A percentile compares a stretch with the other conserved stretches of the same genome.
Evolutionary conservation across 2,329 filamentous ascomycete genomes (phyloP).

Genomic region (Harringtonia aguacate): DNA sequence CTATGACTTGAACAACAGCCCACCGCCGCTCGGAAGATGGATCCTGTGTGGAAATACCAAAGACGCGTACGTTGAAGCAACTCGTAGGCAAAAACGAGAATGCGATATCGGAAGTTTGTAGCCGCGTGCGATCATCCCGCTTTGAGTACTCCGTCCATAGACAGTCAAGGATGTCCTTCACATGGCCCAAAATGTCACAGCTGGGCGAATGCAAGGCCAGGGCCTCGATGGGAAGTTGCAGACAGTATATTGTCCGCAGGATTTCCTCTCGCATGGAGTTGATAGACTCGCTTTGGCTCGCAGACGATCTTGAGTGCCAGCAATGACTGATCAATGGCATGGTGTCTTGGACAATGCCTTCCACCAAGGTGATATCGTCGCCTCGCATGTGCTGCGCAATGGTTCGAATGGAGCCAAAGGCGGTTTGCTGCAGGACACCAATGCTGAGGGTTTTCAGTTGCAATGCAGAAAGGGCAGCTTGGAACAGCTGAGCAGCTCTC

Average conservation of each 20-base stretch:
- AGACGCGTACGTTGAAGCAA: conserved; percentile 36
- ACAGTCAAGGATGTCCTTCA: conserved; percentile 58
- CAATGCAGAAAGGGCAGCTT: conserved; percentile 49
- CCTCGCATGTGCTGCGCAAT: conserved; percentile 55
- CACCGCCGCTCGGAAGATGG: conserved; percentile 47
- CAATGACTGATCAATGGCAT: conserved; percentile 63
- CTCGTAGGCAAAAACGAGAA: conserved; percentile 38
- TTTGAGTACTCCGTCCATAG: conserved; percentile 72
- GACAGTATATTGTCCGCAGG: conserved; percentile 58
- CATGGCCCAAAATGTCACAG: conserved; percentile 26
- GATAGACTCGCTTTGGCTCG: conserved; percentile 38
- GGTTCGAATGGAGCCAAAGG: conserved; percentile 66
- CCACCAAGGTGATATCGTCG: conserved; percentile 56
- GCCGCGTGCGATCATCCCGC: conserved; percentile 56
- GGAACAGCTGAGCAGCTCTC: conserved; percentile 44
- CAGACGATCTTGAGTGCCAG: conserved; percentile 62
- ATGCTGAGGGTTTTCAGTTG: conserved; percentile 45
- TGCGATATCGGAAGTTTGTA: conserved; percentile 68
- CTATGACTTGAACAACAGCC: conserved; percentile 48
- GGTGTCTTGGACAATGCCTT: conserved; percentile 46
- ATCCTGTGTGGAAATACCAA: conserved; percentile 43
- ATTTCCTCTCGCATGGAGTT: conserved; percentile 66
- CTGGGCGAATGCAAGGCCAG: conserved; percentile 33
- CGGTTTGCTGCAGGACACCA: conserved; percentile 56
- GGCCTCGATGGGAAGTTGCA: conserved; percentile 52